These are phyloP conservation scores for Drosera spatulata DNA, from an alignment of 179 eudicot genomes.

Conservation along the genomic window DNA sequence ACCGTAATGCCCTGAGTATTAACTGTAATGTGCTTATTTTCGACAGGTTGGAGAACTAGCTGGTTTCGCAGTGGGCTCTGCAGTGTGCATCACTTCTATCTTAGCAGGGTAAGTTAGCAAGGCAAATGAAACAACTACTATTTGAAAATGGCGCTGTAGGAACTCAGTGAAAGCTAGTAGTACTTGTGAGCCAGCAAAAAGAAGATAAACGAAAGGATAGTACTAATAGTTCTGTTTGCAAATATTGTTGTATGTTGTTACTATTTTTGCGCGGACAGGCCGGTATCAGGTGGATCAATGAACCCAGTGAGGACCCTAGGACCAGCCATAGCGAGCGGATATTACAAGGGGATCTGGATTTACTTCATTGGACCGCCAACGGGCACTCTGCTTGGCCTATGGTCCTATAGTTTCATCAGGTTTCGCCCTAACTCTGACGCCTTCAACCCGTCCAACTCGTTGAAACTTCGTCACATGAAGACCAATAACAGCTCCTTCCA, in stretches of 20 bases:
- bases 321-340: constrained; percentile 53
- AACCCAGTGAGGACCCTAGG: constrained; percentile 68
- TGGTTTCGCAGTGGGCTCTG: constrained; percentile 65
- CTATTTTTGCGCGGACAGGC: constrained; percentile 25
- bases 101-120: no score
- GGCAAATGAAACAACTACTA: no score
- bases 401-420: no score
- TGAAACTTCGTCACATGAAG: background rate
- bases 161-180: no score
- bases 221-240: background rate
- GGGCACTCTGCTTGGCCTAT: constrained; percentile 27
- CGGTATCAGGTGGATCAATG: constrained; percentile 82
- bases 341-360: constrained; percentile 54
- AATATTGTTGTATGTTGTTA: no score
- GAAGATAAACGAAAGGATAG: no score
- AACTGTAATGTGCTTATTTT: background rate
- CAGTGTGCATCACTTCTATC: no score
- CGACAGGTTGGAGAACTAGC: constrained; percentile 49
- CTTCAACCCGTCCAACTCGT: background rate
- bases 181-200: no score
- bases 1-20: background rate
- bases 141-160: background rate
- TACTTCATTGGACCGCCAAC: constrained; percentile 43
- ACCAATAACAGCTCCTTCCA: background rate
- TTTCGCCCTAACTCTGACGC: background rate